Base-by-base conservation (phyloP, 805 yeast genomes). In the Zygoascus tannicola region DNA sequence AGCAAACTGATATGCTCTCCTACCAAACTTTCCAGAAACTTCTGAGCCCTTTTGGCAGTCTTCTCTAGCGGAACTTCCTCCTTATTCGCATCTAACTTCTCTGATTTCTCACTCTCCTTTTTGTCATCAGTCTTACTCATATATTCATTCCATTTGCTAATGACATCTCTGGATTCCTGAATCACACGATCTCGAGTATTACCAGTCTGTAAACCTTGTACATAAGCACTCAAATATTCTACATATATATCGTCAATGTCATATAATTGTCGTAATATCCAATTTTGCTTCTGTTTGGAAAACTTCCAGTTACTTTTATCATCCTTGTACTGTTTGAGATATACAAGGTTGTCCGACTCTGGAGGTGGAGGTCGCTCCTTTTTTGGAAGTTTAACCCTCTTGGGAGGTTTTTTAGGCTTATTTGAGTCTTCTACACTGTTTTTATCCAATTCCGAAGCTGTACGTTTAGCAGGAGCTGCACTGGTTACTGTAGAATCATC, bases 221-320 rank as follows among this genome's bases (percentile, higher is more conserved):
- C 57, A 53, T 84, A 84, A 4, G 56, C 57, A 12, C 66, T 48
- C 45, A 84, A 59, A 22, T 75, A 72, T 1, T 57, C 62, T 41
- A 73, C 76, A 55, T 81, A 83, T 7, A 67, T 63, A 0, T 63
- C 65, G 2, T 79, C 81, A 19, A 80, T 75, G 40, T 64, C 45
- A 44, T 51, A 69, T 26, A 81, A 61, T 57, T 84, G 78, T 55
- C 77, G 78, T 50, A 85, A 63, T 35, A 85, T 70, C 94, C 94
- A 85, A 57, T 84, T 84, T 62, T 85, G 94, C 51, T 85, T 84
- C 66, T 80, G 88, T 56, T 85, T 85, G 46, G 86, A 80, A 60
- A 85, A 85, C 66, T 85, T 85, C 94, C 94, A 85, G 46, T 71
- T 68, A 0, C 64, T 75, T 47, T 62, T 65, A 49, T 81, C 85